phyloP scores from a whole-genome alignment of 352 stramenopile genomes.

The Phytopythium ostracodes region DNA sequence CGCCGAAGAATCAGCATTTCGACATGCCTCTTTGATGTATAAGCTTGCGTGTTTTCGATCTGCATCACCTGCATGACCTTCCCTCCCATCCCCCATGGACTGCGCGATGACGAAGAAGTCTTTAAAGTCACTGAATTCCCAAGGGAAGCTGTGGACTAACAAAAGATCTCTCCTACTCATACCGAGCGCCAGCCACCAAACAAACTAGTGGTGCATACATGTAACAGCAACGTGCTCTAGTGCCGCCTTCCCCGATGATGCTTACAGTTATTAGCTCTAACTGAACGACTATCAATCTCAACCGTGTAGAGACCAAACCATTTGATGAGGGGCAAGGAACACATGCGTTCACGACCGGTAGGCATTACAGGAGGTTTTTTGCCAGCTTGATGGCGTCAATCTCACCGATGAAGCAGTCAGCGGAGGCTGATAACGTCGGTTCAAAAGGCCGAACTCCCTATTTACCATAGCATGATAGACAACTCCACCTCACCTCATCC shows the following conservation, averaged over 20 bases:
- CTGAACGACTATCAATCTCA: slow-evolving; percentile 38
- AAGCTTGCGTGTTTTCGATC: neutral
- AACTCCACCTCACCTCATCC: too few relatives aligned
- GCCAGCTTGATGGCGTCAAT: too few relatives aligned
- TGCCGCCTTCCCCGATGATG: slow-evolving; percentile 55
- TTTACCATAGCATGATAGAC: too few relatives aligned
- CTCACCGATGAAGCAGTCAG: too few relatives aligned
- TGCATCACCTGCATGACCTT: neutral
- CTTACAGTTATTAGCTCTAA: slow-evolving; percentile 89
- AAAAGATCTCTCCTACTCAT: slow-evolving; percentile 74
- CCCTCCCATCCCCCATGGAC: too few relatives aligned
- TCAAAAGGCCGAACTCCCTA: too few relatives aligned
- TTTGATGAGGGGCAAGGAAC: slow-evolving; percentile 6
- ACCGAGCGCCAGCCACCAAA: slow-evolving; percentile 33
- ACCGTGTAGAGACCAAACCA: slow-evolving; percentile 7
- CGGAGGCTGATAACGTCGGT: too few relatives aligned
- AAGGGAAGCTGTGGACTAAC: slow-evolving; percentile 21
- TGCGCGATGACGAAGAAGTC: slow-evolving; percentile 40
- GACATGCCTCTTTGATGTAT: slow-evolving; percentile 30
- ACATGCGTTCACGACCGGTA: neutral
- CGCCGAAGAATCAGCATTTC: slow-evolving; percentile 81
- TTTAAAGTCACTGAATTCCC: slow-evolving; percentile 1
- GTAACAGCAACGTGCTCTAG: neutral
- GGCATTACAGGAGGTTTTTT: too few relatives aligned
- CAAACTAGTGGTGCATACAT: neutral